A percentile compares a stretch with the other conserved stretches of the same genome.
Evolutionary conservation across 2,329 filamentous ascomycete genomes (phyloP).

Genomic region (Cryphonectria radicalis): DNA sequence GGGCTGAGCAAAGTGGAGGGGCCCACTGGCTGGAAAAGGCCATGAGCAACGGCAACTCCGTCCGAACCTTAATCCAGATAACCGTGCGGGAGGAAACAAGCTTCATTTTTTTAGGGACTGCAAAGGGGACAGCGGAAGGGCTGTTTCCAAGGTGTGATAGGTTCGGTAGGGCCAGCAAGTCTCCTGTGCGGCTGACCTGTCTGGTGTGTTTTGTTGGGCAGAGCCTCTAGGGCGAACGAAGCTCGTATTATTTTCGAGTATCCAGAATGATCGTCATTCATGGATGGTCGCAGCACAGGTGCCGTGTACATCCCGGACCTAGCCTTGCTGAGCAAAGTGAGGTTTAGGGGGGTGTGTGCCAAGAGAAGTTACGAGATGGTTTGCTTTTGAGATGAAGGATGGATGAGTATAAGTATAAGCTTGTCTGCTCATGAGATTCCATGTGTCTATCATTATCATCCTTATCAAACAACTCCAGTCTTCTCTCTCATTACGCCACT

Average conservation of each 20-base stretch:
- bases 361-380: not conserved
- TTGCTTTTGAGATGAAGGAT: not conserved
- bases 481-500: not conserved
- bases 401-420: not conserved
- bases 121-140: not conserved
- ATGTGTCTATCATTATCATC: not conserved
- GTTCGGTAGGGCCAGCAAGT: not conserved
- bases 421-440: not conserved
- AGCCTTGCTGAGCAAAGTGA: not conserved
- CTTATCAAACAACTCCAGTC: not conserved
- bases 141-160: not conserved
- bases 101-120: conserved; percentile 8
- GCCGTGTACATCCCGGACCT: not conserved
- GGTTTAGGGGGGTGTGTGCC: not conserved
- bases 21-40: not conserved
- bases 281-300: not conserved
- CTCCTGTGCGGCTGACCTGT: not conserved
- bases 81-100: conserved; percentile 9
- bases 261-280: not conserved
- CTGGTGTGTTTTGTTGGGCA: not conserved
- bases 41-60: conserved; percentile 1
- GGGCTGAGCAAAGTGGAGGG: conserved; percentile 5
- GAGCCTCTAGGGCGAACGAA: not conserved
- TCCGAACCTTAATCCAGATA: conserved; percentile 15
- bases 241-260: not conserved